Percentiles rank a stretch among this genome's conserved stretches.
Evolutionary conservation across 2,329 filamentous ascomycete genomes (phyloP).

Genomic region (Trichoderma asperellum): DNA sequence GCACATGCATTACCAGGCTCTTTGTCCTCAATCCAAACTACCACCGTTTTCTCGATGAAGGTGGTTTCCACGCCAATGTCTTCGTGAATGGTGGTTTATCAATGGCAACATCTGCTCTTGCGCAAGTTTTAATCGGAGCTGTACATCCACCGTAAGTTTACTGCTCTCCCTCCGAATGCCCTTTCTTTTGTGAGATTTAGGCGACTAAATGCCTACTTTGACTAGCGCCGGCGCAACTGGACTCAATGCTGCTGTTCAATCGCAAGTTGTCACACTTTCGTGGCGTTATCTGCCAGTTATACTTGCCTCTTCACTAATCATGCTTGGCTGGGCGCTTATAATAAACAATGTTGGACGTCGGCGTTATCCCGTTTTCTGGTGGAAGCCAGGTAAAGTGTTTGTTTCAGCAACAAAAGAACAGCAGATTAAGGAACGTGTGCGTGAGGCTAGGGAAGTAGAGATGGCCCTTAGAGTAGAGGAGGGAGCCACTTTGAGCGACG

Average conservation of each 20-base stretch:
- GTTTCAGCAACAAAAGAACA: conserved; percentile 6
- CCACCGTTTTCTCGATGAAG: neutral
- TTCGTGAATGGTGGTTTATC: neutral
- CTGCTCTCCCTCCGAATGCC: neutral
- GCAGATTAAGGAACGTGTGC: neutral
- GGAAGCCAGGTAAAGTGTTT: conserved; percentile 5
- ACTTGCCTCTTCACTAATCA: too few relatives aligned
- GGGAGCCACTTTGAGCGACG: too few relatives aligned
- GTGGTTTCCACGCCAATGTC: conserved; percentile 5
- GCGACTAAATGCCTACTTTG: too few relatives aligned
- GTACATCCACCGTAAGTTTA: conserved; percentile 5
- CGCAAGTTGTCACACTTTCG: too few relatives aligned
- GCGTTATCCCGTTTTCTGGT: conserved; percentile 2
- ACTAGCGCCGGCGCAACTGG: too few relatives aligned
- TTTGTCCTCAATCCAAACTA: neutral
- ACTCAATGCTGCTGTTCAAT: too few relatives aligned
- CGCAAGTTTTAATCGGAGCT: neutral
- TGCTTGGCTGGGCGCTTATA: neutral
- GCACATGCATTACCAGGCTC: conserved; percentile 2
- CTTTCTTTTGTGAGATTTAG: neutral
- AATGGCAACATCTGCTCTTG: neutral
- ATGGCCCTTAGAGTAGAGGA: neutral
- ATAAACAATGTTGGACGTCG: conserved; percentile 5
- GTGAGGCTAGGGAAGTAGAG: neutral
- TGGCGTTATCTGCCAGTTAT: too few relatives aligned